Percentiles rank a stretch among this genome's conserved stretches.
Evolutionary conservation across 306 rosid genomes (phyloP).

Genomic region (Pueraria montana): DNA sequence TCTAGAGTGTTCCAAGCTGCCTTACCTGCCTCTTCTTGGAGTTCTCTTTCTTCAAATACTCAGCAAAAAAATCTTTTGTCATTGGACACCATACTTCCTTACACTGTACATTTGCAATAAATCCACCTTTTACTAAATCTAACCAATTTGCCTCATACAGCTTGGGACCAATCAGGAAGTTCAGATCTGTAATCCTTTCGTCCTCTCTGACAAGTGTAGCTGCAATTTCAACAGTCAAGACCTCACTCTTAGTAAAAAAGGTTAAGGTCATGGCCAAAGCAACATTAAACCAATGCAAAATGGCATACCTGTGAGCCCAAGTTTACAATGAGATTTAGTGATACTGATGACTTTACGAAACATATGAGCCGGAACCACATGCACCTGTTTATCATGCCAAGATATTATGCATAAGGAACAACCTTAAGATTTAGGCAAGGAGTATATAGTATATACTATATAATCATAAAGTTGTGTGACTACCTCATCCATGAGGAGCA

Average conservation of each 20-base stretch:
- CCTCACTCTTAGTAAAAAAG: conserved; percentile 47
- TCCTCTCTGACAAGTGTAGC: conserved; percentile 99
- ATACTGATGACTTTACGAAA: conserved; percentile 94
- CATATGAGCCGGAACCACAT: conserved; percentile 96
- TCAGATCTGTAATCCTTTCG: conserved; percentile 88
- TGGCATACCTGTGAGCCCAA: conserved; percentile 89
- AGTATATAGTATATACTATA: too few species aligned
- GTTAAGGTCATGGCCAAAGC: conserved; percentile 31
- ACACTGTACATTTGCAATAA: conserved; percentile 98
- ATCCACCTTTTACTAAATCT: conserved; percentile 95
- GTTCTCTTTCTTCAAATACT: conserved; percentile 92
- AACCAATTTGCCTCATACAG: conserved; percentile 97
- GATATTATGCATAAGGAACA: conserved; percentile 42
- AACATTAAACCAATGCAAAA: conserved; percentile 31
- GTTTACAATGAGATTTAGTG: conserved; percentile 98
- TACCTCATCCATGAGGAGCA: conserved; percentile 98
- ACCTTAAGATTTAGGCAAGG: conserved; percentile 37
- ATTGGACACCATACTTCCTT: conserved; percentile 99
- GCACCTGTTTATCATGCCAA: conserved; percentile 67
- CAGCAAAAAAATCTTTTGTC: conserved; percentile 95
- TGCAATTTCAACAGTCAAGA: conserved; percentile 55
- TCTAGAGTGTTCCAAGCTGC: conserved; percentile 42
- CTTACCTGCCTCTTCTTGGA: conserved; percentile 93
- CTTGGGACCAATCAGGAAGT: conserved; percentile 95
- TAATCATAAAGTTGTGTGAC: conserved; percentile 14